These are phyloP conservation scores for Pythium plurisporium DNA, from an alignment of 352 stramenopile genomes.

Conservation along the genomic window DNA sequence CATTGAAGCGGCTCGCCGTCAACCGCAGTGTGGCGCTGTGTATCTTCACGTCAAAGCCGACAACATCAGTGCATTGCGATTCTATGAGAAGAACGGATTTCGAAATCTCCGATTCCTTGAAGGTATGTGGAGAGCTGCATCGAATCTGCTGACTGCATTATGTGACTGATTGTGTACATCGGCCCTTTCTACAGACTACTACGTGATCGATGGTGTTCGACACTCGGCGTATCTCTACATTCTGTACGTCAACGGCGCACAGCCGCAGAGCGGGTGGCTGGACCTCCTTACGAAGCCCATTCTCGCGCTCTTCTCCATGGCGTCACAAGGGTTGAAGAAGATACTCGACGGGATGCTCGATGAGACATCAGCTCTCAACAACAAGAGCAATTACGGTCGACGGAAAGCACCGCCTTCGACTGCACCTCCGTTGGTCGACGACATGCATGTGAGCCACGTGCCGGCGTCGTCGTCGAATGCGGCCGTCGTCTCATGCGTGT, in stretches of 20 bases:
- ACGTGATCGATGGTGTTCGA: conserved; percentile 76
- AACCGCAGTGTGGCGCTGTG: conserved; percentile 84
- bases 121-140: conserved; percentile 36
- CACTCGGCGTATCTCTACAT: conserved; percentile 87
- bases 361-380: conserved; percentile 18
- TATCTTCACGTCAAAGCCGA: conserved; percentile 98
- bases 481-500: conserved; percentile 17
- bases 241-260: conserved; percentile 73
- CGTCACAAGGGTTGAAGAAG: conserved; percentile 60
- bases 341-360: conserved; percentile 51
- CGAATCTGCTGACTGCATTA: background rate
- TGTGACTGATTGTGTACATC: conserved; percentile 5
- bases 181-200: conserved; percentile 60
- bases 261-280: conserved; percentile 57
- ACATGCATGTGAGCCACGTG: conserved; percentile 14
- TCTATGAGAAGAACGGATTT: conserved; percentile 97
- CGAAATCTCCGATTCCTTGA: conserved; percentile 89
- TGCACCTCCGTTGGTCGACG: conserved; percentile 15
- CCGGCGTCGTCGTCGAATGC: conserved; percentile 5
- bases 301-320: conserved; percentile 57
- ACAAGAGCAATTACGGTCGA: background rate
- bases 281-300: conserved; percentile 30
- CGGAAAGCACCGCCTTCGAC: conserved; percentile 11
- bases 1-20: conserved; percentile 73
- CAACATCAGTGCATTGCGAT: conserved; percentile 91